These are phyloP conservation scores for Guillardia theta DNA, from an alignment of 78 protist genomes.

Conservation along the genomic window DNA sequence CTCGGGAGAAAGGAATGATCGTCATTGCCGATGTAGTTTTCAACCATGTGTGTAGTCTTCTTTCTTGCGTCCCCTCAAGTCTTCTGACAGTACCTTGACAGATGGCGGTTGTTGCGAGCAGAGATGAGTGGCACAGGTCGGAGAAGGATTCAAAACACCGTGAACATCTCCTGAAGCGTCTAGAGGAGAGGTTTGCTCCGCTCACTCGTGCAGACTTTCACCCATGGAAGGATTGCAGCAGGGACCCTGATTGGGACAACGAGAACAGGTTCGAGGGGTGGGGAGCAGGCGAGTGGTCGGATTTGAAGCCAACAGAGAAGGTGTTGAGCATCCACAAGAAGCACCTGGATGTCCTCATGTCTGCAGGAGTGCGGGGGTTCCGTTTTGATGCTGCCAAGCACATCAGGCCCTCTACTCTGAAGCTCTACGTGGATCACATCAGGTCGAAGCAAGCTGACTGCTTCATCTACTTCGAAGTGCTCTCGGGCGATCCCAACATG, in stretches of 20 bases:
- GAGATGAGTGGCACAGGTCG: neutral
- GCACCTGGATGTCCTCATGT: neutral
- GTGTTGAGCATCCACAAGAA: neutral
- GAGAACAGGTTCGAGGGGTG: neutral
- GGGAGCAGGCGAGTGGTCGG: neutral
- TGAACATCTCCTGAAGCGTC: neutral
- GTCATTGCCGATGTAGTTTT: neutral
- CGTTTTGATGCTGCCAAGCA: neutral
- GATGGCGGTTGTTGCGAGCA: neutral
- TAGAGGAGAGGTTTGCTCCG: neutral
- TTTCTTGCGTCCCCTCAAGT: neutral
- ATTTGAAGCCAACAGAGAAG: neutral
- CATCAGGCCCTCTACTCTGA: neutral
- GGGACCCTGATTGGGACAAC: neutral
- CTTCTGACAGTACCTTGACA: neutral
- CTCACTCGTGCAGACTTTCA: neutral
- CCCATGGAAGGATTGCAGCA: neutral
- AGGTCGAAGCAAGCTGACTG: neutral
- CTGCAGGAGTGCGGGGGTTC: neutral
- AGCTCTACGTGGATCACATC: neutral
- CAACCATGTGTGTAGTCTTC: neutral
- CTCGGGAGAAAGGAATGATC: neutral
- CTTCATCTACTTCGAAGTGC: slow-evolving; percentile 6
- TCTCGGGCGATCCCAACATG: neutral
- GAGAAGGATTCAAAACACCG: neutral